phyloP scores from a whole-genome alignment of 2,329 filamentous ascomycete species.

The Sarocladium oryzae region DNA sequence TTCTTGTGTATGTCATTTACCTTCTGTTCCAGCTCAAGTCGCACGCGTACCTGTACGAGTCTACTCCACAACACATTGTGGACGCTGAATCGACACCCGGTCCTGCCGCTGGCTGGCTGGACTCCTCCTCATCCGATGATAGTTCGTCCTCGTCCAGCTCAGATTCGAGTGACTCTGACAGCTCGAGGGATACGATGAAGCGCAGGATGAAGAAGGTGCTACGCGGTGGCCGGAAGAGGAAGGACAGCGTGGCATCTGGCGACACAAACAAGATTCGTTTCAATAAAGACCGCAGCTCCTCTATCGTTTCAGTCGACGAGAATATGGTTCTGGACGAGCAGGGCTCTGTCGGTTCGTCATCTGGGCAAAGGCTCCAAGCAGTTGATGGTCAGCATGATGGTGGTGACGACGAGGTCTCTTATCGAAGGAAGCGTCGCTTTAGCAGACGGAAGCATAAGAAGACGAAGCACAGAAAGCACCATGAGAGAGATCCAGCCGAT shows the following conservation, averaged over 20 bases:
- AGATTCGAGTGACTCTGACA: constrained; percentile 60
- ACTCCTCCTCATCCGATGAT: constrained; percentile 56
- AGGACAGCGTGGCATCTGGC: constrained; percentile 35
- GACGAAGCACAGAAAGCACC: constrained; percentile 35
- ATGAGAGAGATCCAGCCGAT: constrained; percentile 16
- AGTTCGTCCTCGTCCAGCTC: constrained; percentile 56
- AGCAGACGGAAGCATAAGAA: constrained; percentile 30
- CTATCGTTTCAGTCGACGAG: constrained; percentile 25
- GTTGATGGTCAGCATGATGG: constrained; percentile 37
- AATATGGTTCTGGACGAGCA: constrained; percentile 17
- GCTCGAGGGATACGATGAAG: constrained; percentile 56
- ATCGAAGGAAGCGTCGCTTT: constrained; percentile 25
- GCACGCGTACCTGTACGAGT: constrained; percentile 86
- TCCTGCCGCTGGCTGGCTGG: constrained; percentile 73
- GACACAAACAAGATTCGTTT: constrained; percentile 39
- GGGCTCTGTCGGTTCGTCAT: constrained; percentile 27
- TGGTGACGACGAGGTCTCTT: constrained; percentile 8
- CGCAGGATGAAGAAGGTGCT: constrained; percentile 73
- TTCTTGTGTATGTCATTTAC: constrained; percentile 78
- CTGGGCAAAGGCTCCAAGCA: constrained; percentile 30
- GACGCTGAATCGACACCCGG: constrained; percentile 87
- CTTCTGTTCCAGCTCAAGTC: constrained; percentile 88
- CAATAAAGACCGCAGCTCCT: constrained; percentile 23
- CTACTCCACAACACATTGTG: constrained; percentile 85
- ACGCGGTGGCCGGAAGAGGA: constrained; percentile 62